Evolutionary conservation across 768 basidiomycete species (phyloP).

Genomic region (Tricholoma sp.): DNA sequence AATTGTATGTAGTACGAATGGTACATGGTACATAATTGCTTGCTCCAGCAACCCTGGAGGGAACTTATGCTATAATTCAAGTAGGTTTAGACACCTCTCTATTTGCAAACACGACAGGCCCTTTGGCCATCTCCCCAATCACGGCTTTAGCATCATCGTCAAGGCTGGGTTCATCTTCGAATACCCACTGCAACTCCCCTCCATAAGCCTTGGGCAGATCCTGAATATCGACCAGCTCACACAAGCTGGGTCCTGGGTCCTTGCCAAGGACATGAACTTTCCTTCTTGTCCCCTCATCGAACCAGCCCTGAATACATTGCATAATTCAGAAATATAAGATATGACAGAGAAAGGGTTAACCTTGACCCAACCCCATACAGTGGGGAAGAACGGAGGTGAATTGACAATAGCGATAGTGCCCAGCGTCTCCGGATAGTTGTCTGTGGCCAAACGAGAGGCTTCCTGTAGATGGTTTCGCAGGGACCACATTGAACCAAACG

Average conservation of each 20-base stretch:
- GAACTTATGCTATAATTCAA: neutral
- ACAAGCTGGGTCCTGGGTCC: conserved; percentile 49
- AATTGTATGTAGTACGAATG: neutral
- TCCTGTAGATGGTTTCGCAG: conserved; percentile 71
- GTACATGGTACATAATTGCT: neutral
- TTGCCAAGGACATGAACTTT: conserved; percentile 75
- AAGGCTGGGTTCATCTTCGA: conserved; percentile 58
- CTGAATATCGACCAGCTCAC: conserved; percentile 37
- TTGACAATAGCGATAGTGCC: conserved; percentile 67
- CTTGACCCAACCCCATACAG: conserved; percentile 83
- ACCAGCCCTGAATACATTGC: conserved; percentile 51
- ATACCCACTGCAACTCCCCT: conserved; percentile 68
- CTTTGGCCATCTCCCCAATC: conserved; percentile 51
- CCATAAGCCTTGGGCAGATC: conserved; percentile 69
- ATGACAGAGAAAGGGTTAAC: conserved; percentile 24
- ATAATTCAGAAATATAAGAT: neutral
- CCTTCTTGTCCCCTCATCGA: conserved; percentile 71
- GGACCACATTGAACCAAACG: conserved; percentile 62
- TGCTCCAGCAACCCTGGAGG: neutral
- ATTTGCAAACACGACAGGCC: conserved; percentile 46
- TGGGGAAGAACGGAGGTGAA: conserved; percentile 78
- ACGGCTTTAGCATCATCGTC: conserved; percentile 48
- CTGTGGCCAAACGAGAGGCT: conserved; percentile 67
- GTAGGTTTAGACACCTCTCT: conserved; percentile 31
- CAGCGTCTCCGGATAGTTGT: conserved; percentile 80